Conservation (phyloP, 2,329 filamentous ascomycete species). For the Aureobasidium sp. region DNA sequence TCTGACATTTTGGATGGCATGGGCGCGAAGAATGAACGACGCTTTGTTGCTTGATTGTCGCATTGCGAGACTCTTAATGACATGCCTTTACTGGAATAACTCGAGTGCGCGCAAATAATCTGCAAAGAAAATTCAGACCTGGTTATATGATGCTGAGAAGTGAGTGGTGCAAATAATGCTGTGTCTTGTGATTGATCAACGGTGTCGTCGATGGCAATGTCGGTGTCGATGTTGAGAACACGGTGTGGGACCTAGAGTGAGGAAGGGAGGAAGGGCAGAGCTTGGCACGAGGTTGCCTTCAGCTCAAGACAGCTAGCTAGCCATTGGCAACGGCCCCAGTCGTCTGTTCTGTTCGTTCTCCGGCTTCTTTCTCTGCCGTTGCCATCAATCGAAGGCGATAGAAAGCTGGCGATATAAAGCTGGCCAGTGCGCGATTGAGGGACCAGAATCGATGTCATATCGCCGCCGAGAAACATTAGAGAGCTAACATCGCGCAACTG, state of each 20-base stretch:
- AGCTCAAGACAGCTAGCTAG: too few relatives aligned
- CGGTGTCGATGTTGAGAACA: too few relatives aligned
- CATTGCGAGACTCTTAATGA: background rate
- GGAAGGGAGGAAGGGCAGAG: too few relatives aligned
- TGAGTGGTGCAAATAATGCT: background rate
- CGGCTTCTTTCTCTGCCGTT: too few relatives aligned
- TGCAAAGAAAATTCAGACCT: background rate
- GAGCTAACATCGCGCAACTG: background rate
- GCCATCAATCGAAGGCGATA: background rate
- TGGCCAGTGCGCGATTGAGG: background rate
- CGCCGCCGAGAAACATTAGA: slow-evolving; percentile 4
- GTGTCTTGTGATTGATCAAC: background rate
- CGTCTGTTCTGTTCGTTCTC: too few relatives aligned
- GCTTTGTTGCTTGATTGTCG: slow-evolving; percentile 2
- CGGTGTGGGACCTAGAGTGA: too few relatives aligned
- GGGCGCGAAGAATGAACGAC: background rate
- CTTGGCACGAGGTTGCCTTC: too few relatives aligned
- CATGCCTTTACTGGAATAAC: background rate
- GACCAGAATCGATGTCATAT: slow-evolving; percentile 3
- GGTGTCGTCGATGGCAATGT: too few relatives aligned
- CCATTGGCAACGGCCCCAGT: too few relatives aligned
- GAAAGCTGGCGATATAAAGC: background rate
- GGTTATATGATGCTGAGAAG: background rate
- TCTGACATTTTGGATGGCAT: background rate
- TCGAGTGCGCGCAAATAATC: background rate